These are phyloP conservation scores for Cladosporium cucumerinum DNA, from an alignment of 2,329 filamentous ascomycete species.

Conservation along the genomic window DNA sequence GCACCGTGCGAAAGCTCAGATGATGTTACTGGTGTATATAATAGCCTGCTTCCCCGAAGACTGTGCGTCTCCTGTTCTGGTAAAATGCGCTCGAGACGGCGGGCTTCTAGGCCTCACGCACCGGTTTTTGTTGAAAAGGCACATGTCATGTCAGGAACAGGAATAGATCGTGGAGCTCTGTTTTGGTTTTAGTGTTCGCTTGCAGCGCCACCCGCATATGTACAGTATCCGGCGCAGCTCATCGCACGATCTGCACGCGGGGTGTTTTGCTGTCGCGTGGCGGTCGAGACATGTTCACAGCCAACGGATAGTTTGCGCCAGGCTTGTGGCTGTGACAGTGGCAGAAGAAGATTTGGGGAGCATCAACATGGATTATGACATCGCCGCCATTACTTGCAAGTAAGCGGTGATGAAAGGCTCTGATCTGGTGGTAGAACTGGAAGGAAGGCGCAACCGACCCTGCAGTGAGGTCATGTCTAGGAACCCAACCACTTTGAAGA, in stretches of 20 bases:
- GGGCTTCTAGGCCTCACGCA: background rate
- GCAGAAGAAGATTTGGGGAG: background rate
- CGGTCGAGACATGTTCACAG: slow-evolving; percentile 12
- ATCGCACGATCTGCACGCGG: slow-evolving; percentile 14
- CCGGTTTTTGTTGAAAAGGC: background rate
- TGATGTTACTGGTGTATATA: background rate
- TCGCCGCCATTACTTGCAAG: too few relatives aligned
- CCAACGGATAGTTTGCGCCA: background rate
- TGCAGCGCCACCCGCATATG: background rate
- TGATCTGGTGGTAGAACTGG: background rate
- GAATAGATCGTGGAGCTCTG: slow-evolving; percentile 3
- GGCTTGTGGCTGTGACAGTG: background rate
- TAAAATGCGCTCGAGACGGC: background rate
- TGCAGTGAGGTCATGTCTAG: background rate
- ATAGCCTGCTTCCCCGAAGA: background rate
- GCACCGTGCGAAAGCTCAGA: background rate
- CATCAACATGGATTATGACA: background rate
- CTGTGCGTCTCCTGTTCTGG: background rate
- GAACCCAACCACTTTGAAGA: background rate
- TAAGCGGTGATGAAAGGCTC: background rate
- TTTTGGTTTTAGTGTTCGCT: background rate
- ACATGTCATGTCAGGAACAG: slow-evolving; percentile 8
- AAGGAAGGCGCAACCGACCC: background rate
- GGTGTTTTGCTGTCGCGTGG: slow-evolving; percentile 5
- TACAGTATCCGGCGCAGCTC: slow-evolving; percentile 4